Conservation (phyloP, 179 eudicot genomes). For the Spinacia oleracea region DNA sequence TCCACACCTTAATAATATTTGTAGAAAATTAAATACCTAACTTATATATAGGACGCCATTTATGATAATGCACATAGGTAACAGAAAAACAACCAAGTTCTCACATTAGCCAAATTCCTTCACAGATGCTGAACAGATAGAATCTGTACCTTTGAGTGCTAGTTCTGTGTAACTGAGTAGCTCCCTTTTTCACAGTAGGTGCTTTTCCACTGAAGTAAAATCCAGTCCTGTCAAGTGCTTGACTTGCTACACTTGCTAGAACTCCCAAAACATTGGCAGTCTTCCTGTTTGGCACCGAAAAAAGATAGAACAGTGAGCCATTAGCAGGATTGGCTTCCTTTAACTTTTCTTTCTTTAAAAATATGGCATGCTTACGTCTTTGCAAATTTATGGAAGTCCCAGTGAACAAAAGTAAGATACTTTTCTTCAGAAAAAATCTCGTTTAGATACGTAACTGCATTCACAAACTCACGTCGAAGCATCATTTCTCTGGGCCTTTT, state of each 20-base stretch:
- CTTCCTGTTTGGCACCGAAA: constrained; percentile 57
- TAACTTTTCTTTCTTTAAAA: not conserved
- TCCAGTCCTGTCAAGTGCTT: constrained; percentile 93
- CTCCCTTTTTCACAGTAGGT: constrained; percentile 52
- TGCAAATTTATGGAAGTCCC: constrained; percentile 98
- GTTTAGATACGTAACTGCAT: constrained; percentile 92
- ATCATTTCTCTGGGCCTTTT: constrained; percentile 98
- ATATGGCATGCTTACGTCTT: constrained; percentile 64
- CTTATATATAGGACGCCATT: not conserved
- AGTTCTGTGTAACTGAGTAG: constrained; percentile 59
- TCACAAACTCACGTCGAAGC: constrained; percentile 91
- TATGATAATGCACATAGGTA: not conserved
- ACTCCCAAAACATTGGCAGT: constrained; percentile 96
- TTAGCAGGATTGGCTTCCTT: not conserved
- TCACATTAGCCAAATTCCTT: not conserved
- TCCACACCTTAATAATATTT: not conserved
- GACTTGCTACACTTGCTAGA: constrained; percentile 84
- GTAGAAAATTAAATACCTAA: not conserved
- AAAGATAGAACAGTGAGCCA: constrained; percentile 20
- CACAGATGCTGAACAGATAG: constrained; percentile 2
- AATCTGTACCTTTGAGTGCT: constrained; percentile 59
- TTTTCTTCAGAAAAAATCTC: constrained; percentile 75
- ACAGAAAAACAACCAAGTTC: constrained; percentile 3
- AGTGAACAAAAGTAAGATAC: constrained; percentile 79
- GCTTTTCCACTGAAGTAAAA: constrained; percentile 90